Conservation (phyloP, 2,329 filamentous ascomycete genomes). For the Bimuria novae-zelandiae region DNA sequence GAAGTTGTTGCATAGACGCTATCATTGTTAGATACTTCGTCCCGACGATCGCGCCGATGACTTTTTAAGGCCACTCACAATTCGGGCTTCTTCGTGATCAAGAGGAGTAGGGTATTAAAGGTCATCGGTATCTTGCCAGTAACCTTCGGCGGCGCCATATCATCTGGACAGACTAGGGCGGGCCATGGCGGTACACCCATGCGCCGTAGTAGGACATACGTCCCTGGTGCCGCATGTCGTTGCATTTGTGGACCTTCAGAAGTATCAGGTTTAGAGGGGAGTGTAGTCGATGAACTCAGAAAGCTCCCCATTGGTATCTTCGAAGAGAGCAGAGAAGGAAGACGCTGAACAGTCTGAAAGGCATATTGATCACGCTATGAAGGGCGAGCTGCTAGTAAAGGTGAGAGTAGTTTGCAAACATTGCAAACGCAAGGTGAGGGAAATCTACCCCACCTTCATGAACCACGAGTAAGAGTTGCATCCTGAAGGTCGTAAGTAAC, state of each 20-base stretch:
- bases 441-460: background rate
- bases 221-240: slow-evolving; percentile 7
- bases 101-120: slow-evolving; percentile 18
- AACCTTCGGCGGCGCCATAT: slow-evolving; percentile 18
- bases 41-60: background rate
- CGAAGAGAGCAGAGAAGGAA: background rate
- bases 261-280: background rate
- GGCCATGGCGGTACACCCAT: slow-evolving; percentile 19
- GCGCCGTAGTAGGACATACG: slow-evolving; percentile 16
- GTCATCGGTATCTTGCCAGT: slow-evolving; percentile 14
- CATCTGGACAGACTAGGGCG: slow-evolving; percentile 25
- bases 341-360: background rate
- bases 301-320: background rate
- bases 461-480: background rate
- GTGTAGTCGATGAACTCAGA: background rate
- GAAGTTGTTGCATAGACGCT: background rate
- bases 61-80: slow-evolving; percentile 19
- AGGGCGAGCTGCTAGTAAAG: background rate
- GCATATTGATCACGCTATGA: background rate
- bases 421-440: slow-evolving; percentile 4
- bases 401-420: background rate
- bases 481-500: background rate
- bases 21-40: background rate
- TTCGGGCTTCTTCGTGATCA: slow-evolving; percentile 15
- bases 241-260: background rate